Evolutionary conservation across 306 rosid species (phyloP), one percentile per base, ranked within the genome.

Genomic region (Cucumis melo): DNA sequence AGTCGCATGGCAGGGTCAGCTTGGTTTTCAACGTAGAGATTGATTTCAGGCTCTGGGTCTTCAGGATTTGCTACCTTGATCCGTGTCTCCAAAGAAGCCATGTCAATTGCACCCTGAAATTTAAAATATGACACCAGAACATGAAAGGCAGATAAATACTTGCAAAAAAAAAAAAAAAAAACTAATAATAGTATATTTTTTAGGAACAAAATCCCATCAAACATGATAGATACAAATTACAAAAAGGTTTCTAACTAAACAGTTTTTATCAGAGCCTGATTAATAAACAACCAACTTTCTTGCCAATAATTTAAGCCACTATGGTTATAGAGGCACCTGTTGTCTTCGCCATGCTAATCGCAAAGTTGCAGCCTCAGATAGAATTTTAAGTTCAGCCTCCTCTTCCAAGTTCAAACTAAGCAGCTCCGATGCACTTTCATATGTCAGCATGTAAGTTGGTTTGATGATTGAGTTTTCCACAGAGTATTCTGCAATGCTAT

Each of bases 401-500:
- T 95, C 99, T 74, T 82, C 88, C 79, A 95, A 85, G 87, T 88
- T 88, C 87, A 95, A 77, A 87, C 89, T 81, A 83, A 95, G 98
- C 64, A 95, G 86, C 86, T 95, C 98, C 39, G 98, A 92, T 48
- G 98, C 99, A 44, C 96, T 89, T 87, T 92, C 99, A 82, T 95
- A 92, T 6, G 99, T 95, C 77, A 92, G 84, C 98, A 95, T 95
- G 84, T 90, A 95, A 29, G 99, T 95, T 79, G 99, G 98, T 82
- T 86, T 95, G 78, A 95, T 87, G 82, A 87, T 65, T 10, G 99
- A 90, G 84, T 90, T 95, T 29, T 86, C 93, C 84, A 92, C 92
- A 44, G 95, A 88, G 85, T 83, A 88, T 78, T 95, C 99, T 84
- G 99, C 98, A 79, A 92, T 90, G 82, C 99, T 95, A 83, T 84